Conservation (phyloP, 176 grass and related monocot genomes). For the Secale cereale region DNA sequence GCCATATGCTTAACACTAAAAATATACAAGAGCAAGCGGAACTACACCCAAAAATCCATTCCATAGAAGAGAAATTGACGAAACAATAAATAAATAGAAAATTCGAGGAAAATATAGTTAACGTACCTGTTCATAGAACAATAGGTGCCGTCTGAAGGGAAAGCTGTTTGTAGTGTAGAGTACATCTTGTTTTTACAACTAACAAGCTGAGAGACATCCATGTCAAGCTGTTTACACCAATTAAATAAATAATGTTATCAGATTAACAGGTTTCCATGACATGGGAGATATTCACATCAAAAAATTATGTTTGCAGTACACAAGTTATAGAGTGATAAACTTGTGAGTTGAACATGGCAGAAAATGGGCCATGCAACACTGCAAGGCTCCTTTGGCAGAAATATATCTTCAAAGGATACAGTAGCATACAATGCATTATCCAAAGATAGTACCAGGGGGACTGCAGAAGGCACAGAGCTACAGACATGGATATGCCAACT, state of each 20-base stretch:
- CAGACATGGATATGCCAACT: not conserved
- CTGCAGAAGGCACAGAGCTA: not conserved
- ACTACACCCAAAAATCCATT: not conserved
- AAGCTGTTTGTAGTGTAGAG: not conserved
- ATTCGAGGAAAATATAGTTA: not conserved
- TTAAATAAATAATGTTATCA: not conserved
- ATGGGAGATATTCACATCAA: not conserved
- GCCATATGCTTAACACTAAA: not conserved
- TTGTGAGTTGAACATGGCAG: not conserved
- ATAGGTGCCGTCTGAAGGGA: not conserved
- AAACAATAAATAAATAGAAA: not conserved
- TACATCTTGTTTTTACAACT: conserved; percentile 19
- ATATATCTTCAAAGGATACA: not conserved
- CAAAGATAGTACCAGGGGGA: not conserved
- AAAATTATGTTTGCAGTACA: not conserved
- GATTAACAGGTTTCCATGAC: not conserved
- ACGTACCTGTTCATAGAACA: conserved; percentile 1
- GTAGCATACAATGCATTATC: not conserved
- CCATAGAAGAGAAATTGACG: not conserved
- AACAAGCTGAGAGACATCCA: not conserved
- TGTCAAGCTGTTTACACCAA: conserved; percentile 18
- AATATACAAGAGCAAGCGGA: not conserved
- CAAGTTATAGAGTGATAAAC: not conserved
- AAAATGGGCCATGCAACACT: not conserved
- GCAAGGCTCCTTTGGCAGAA: not conserved